Evolutionary conservation across 2,329 filamentous ascomycete species (phyloP), one percentile per base, ranked within the genome.

Genomic region (Amauroascus verrucosus): DNA sequence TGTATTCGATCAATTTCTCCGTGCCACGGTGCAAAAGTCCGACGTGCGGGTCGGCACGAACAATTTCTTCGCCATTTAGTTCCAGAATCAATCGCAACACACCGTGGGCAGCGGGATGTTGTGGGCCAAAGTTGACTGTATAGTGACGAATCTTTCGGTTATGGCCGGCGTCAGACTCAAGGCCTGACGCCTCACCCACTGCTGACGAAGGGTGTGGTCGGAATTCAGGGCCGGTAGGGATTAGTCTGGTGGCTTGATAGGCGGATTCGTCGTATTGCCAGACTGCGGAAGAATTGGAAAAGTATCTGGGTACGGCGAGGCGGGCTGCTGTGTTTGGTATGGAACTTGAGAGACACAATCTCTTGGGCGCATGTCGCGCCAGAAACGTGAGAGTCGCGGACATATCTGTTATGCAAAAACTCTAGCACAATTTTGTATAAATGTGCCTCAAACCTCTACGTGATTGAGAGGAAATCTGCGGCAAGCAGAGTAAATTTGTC

Each of bases 1-100:
- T 96, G 81, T 98, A 98, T 79, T 98, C 93, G 74, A 97, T 97
- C 75, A 98, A 82, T 81, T 98, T 98, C 80, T 98, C 93, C 58
- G 93, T 98, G 62, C 93, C 93, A 65, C 93, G 84, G 73, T 98
- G 93, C 66, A 98, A 81, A 71, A 98, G 77, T 55, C 93, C 93
- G 65, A 98, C 91, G 74, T 98, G 93, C 45, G 93, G 93, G 72
- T 98, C 93, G 60, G 90, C 86, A 68, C 93, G 87, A 65, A 98
- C 78, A 67, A 98, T 97, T 75, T 96, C 88, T 77, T 98, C 93
- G 70, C 93, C 93, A 73, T 88, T 96, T 69, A 98, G 81, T 73
- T 98, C 93, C 64, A 98, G 81, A 77, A 98, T 98, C 74, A 98
- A 75, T 53, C 93, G 88, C 74, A 98, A 75, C 82, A 98, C 93